phyloP scores from a whole-genome alignment of 352 stramenopile genomes.

The Phytophthora hybrid region DNA sequence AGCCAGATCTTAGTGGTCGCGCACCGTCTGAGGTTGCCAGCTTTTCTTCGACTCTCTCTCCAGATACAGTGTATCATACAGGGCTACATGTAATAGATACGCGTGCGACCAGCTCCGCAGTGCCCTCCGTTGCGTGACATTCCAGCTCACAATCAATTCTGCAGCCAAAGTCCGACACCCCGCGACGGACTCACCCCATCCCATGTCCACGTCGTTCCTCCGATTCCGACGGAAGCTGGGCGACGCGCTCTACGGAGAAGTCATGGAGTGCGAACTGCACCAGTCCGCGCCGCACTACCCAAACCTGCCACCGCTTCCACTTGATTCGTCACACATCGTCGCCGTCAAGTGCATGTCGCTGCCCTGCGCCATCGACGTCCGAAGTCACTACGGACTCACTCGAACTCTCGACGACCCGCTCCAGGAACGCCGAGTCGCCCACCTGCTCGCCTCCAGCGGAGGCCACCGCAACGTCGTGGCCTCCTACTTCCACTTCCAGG shows the following conservation, averaged over 20 bases:
- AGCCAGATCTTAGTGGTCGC: not conserved
- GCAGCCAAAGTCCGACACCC: not conserved
- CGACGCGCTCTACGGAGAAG: conserved; percentile 40
- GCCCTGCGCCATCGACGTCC: not conserved
- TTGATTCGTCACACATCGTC: conserved; percentile 2
- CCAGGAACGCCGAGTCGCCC: conserved; percentile 27
- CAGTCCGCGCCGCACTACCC: not conserved
- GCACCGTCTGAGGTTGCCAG: not conserved
- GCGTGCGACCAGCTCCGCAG: not conserved
- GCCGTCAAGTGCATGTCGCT: conserved; percentile 43
- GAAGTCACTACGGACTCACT: not conserved
- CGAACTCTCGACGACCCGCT: conserved; percentile 25
- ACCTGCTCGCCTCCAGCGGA: conserved; percentile 6
- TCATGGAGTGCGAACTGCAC: conserved; percentile 33
- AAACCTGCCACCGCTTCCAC: not conserved
- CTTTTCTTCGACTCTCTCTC: not conserved
- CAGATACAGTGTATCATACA: too few relatives aligned
- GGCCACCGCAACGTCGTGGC: conserved; percentile 35
- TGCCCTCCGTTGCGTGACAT: not conserved
- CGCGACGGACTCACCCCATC: not conserved
- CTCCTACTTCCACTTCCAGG: conserved; percentile 23
- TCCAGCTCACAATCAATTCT: not conserved
- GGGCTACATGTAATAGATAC: not conserved
- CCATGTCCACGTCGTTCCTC: conserved; percentile 31
- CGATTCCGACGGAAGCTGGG: conserved; percentile 34